phyloP scores from a whole-genome alignment of 768 basidiomycete genomes.

The Steccherinum ochraceum region DNA sequence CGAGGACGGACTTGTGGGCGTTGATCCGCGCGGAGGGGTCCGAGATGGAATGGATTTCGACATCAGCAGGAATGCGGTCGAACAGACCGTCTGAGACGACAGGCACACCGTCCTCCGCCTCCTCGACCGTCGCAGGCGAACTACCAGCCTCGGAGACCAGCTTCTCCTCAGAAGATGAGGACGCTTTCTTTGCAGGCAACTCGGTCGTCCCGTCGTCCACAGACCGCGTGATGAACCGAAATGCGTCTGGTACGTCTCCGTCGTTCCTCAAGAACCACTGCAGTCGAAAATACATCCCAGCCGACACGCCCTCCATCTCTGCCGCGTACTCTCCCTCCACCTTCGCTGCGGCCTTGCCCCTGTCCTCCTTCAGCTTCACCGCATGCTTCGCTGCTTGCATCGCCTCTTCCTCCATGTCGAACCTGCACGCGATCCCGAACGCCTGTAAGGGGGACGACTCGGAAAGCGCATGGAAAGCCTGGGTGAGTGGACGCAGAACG shows the following conservation, averaged over 20 bases:
- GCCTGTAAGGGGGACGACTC: conserved; percentile 5
- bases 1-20: background rate
- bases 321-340: conserved; percentile 7
- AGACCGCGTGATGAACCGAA: too few relatives aligned
- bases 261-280: too few relatives aligned
- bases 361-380: too few relatives aligned
- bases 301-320: conserved; percentile 12
- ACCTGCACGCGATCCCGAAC: conserved; percentile 13
- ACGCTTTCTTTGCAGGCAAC: too few relatives aligned
- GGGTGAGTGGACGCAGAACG: too few relatives aligned
- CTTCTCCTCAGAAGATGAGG: too few relatives aligned
- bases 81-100: background rate
- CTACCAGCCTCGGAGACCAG: too few relatives aligned
- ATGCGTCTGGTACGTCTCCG: too few relatives aligned
- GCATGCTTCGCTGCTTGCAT: conserved; percentile 5
- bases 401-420: conserved; percentile 13
- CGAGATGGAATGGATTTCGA: background rate
- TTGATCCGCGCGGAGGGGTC: background rate
- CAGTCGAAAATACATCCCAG: conserved; percentile 13
- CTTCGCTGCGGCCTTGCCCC: too few relatives aligned
- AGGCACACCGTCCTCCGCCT: too few relatives aligned
- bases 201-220: too few relatives aligned
- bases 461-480: conserved; percentile 1
- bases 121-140: too few relatives aligned
- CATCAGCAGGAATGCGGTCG: background rate